phyloP scores from a whole-genome alignment of 352 stramenopile genomes.

The Globisporangium nunn region DNA sequence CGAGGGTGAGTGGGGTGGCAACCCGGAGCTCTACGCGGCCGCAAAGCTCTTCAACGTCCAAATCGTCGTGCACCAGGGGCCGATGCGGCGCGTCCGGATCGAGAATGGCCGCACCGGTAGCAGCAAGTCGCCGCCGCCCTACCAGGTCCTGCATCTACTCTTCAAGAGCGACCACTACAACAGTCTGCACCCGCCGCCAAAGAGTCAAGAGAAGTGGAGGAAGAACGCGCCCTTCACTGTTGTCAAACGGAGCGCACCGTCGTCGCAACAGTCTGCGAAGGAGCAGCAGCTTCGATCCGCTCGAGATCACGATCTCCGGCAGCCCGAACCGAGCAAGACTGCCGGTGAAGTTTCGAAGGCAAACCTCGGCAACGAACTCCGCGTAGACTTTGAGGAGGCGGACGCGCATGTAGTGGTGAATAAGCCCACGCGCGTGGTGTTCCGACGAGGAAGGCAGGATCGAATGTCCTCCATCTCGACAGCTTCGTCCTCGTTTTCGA shows the following conservation, averaged over 20 bases:
- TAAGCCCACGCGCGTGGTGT: conserved; percentile 28
- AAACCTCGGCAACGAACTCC: background rate
- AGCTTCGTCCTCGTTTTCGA: conserved; percentile 8
- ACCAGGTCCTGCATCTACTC: conserved; percentile 38
- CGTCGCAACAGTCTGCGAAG: background rate
- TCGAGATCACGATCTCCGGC: background rate
- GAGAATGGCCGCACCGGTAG: conserved; percentile 21
- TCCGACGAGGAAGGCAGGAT: conserved; percentile 22
- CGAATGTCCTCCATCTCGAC: conserved; percentile 14
- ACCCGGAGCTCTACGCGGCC: conserved; percentile 51
- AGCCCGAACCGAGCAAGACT: background rate
- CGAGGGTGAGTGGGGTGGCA: conserved; percentile 51
- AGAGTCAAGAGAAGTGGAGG: background rate
- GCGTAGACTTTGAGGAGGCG: background rate
- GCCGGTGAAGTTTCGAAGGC: background rate
- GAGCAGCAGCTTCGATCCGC: background rate
- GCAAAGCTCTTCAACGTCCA: conserved; percentile 50
- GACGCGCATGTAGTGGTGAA: conserved; percentile 8
- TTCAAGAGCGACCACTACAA: conserved; percentile 47
- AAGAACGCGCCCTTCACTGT: background rate
- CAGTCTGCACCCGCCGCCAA: conserved; percentile 23
- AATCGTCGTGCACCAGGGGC: conserved; percentile 54
- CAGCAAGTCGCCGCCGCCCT: conserved; percentile 10
- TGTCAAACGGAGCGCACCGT: background rate
- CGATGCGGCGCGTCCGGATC: conserved; percentile 33